phyloP scores from a whole-genome alignment of 164 flowering plant genomes.

The Akebia trifoliata region DNA sequence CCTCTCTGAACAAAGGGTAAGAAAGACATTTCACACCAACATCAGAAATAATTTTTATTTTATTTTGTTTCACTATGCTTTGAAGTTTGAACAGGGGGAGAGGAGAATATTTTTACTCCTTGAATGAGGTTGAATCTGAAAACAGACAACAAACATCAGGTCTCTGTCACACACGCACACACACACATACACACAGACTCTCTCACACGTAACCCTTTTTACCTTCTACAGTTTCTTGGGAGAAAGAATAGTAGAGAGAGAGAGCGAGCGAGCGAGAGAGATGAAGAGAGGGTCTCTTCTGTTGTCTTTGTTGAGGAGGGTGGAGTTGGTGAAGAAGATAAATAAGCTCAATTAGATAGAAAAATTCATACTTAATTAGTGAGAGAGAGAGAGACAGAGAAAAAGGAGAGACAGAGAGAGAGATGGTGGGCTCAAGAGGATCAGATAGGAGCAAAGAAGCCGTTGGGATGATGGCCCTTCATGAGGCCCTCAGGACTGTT shows the following conservation, averaged over 20 bases:
- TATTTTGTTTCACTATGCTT: neutral
- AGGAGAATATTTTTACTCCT: neutral
- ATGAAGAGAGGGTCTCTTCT: conserved; percentile 13
- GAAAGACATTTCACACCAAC: no score
- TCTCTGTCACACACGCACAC: conserved; percentile 9
- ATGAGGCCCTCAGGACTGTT: conserved; percentile 89
- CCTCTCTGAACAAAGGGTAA: no score
- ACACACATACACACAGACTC: neutral
- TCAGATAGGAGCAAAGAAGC: conserved; percentile 97
- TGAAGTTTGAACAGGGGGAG: neutral
- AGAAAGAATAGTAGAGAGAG: conserved; percentile 2
- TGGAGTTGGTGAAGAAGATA: conserved; percentile 20
- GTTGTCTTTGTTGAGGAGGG: conserved; percentile 14
- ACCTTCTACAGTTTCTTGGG: neutral
- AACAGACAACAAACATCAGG: conserved; percentile 7
- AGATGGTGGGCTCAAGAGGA: conserved; percentile 91
- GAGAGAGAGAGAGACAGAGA: conserved; percentile 23
- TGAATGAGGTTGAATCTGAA: conserved; percentile 3
- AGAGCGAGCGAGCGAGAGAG: conserved; percentile 8
- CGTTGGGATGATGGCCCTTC: conserved; percentile 99
- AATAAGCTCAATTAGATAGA: conserved; percentile 9
- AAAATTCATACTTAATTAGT: conserved; percentile 9
- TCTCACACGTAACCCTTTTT: neutral
- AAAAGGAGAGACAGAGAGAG: conserved; percentile 24
- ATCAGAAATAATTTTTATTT: no score